Percentiles rank a stretch among this genome's conserved stretches.
phyloP scores from a whole-genome alignment of 768 basidiomycete genomes.

The Sarcodon aspratus region DNA sequence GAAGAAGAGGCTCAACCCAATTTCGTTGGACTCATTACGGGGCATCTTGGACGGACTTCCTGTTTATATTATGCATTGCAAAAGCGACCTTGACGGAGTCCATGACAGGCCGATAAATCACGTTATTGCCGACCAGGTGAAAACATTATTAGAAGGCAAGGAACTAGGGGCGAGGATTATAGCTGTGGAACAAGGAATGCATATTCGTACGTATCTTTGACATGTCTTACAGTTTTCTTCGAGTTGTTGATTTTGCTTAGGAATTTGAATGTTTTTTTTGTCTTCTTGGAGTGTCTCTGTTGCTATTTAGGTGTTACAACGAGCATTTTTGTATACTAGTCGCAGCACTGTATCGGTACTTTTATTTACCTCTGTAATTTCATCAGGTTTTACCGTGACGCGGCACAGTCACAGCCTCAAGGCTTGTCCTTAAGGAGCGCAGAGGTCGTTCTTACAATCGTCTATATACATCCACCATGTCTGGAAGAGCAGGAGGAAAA shows the following conservation, averaged over 20 bases:
- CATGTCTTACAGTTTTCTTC: neutral
- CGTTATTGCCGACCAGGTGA: constrained; percentile 67
- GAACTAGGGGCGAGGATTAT: constrained; percentile 64
- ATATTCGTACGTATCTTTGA: constrained; percentile 46
- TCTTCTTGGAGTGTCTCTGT: no score
- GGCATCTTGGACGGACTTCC: constrained; percentile 46
- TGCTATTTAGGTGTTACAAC: no score
- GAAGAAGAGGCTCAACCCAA: constrained; percentile 19
- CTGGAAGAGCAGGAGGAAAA: constrained; percentile 73
- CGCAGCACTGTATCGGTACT: no score
- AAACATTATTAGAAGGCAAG: constrained; percentile 43
- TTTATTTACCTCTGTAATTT: no score
- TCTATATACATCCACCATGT: constrained; percentile 25
- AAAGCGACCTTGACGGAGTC: constrained; percentile 50
- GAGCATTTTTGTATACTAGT: no score
- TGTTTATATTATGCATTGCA: constrained; percentile 84
- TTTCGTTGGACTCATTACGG: constrained; percentile 28
- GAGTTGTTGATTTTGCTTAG: neutral
- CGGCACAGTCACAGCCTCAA: no score
- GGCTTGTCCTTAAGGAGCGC: no score
- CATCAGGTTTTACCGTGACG: no score
- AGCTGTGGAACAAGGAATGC: constrained; percentile 71
- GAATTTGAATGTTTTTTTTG: no score
- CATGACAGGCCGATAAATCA: constrained; percentile 43
- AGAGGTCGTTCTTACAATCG: no score